Evolutionary conservation across 371 early-diverging fungal species (phyloP).

Genomic region (Sporodiniella umbellata): DNA sequence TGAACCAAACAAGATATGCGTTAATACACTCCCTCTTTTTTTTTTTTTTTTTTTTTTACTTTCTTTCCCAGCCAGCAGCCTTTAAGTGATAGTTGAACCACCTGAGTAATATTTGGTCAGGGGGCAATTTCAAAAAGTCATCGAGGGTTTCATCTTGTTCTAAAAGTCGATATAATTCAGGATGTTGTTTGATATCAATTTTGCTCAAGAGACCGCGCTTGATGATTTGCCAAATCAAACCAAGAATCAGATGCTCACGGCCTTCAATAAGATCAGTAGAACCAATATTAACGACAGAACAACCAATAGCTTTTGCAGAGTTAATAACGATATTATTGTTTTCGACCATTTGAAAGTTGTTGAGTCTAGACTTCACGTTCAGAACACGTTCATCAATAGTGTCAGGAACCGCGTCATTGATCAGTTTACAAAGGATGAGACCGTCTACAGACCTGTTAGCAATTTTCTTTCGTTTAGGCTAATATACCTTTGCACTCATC

Average conservation of each 20-base stretch:
- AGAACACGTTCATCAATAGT: constrained; percentile 98
- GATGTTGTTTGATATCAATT: constrained; percentile 95
- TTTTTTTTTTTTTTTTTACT: constrained; percentile 24
- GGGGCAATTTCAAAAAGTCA: constrained; percentile 86
- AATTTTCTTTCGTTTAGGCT: not conserved
- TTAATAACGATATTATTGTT: constrained; percentile 97
- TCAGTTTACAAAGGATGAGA: constrained; percentile 91
- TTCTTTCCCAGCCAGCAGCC: constrained; percentile 83
- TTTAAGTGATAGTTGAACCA: constrained; percentile 98
- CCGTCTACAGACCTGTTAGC: constrained; percentile 63
- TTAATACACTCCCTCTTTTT: not conserved
- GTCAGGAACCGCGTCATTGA: constrained; percentile 94
- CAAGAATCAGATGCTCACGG: constrained; percentile 91
- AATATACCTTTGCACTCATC: constrained; percentile 78
- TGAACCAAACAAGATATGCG: not conserved
- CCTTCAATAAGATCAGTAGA: constrained; percentile 92
- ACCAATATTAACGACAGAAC: constrained; percentile 95
- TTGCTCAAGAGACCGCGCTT: constrained; percentile 92
- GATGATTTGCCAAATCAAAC: constrained; percentile 97
- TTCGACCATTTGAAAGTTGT: constrained; percentile 94
- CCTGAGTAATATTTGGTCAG: constrained; percentile 91
- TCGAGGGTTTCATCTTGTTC: constrained; percentile 91
- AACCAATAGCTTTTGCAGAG: constrained; percentile 97
- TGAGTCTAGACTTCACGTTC: constrained; percentile 78
- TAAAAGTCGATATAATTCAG: constrained; percentile 92